Conservation (phyloP, 1,284 basidiomycete species). For the Boletus semigastroideus region DNA sequence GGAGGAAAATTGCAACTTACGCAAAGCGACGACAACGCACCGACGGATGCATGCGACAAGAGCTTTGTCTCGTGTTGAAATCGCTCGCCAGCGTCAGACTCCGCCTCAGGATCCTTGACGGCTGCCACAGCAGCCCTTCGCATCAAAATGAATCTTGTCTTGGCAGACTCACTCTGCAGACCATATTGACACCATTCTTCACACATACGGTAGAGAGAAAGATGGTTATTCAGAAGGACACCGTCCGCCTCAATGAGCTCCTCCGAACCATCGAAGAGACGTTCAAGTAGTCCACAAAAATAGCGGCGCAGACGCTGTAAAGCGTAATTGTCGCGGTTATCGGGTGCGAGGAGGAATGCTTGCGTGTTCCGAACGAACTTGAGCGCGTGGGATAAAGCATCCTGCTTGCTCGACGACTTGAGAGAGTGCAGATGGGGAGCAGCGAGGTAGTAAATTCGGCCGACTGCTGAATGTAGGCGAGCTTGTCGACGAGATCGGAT, state of each 20-base stretch:
- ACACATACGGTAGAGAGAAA: constrained; percentile 82
- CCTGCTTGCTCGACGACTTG: constrained; percentile 67
- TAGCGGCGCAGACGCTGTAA: constrained; percentile 83
- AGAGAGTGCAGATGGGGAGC: constrained; percentile 76
- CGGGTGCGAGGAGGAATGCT: constrained; percentile 67
- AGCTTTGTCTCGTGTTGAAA: constrained; percentile 73
- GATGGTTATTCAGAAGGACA: constrained; percentile 73
- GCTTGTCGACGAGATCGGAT: constrained; percentile 74
- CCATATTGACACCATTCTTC: constrained; percentile 95
- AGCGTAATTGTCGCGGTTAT: constrained; percentile 76
- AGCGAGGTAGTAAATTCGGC: constrained; percentile 86
- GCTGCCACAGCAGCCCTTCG: constrained; percentile 67
- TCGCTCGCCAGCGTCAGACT: constrained; percentile 58
- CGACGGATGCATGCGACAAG: constrained; percentile 76
- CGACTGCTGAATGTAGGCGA: constrained; percentile 85
- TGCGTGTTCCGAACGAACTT: constrained; percentile 87
- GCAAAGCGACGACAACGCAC: constrained; percentile 84
- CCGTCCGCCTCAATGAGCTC: constrained; percentile 73
- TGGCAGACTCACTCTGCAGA: constrained; percentile 70
- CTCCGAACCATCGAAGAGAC: constrained; percentile 78
- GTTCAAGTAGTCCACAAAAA: constrained; percentile 88
- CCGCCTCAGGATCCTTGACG: constrained; percentile 44
- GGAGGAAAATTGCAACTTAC: constrained; percentile 47
- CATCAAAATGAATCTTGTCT: constrained; percentile 74
- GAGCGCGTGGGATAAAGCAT: constrained; percentile 76